Conservation (phyloP, 306 rosid species). For the Cicer pinnatifidum region DNA sequence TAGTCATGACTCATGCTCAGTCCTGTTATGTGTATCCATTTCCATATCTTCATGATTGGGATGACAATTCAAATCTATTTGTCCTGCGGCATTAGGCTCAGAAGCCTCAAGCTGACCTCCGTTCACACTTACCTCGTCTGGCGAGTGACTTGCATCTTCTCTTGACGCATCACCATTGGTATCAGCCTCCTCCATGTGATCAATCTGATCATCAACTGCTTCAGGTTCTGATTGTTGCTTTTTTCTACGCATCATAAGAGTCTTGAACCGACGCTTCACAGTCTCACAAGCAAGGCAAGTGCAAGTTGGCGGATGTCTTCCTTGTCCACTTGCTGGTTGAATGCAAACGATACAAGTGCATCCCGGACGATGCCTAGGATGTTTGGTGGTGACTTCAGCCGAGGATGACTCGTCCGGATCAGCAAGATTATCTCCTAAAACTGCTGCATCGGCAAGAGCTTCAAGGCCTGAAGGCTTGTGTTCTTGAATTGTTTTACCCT, state of each 20-base stretch:
- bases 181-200: slow-evolving; percentile 47
- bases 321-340: slow-evolving; percentile 93
- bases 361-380: slow-evolving; percentile 87
- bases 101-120: slow-evolving; percentile 45
- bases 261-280: slow-evolving; percentile 74
- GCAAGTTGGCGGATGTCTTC: slow-evolving; percentile 74
- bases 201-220: slow-evolving; percentile 45
- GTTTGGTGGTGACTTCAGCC: slow-evolving; percentile 72
- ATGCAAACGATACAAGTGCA: slow-evolving; percentile 91
- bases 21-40: slow-evolving; percentile 46
- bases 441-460: slow-evolving; percentile 74
- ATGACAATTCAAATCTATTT: slow-evolving; percentile 73
- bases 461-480: slow-evolving; percentile 63
- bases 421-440: slow-evolving; percentile 60
- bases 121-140: slow-evolving; percentile 46
- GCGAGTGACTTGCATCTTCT: slow-evolving; percentile 45
- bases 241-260: slow-evolving; percentile 72
- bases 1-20: slow-evolving; percentile 51
- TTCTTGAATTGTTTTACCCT: slow-evolving; percentile 48
- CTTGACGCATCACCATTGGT: slow-evolving; percentile 43
- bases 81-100: slow-evolving; percentile 56
- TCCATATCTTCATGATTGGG: slow-evolving; percentile 65
- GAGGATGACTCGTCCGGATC: slow-evolving; percentile 54
- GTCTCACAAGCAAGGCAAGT: slow-evolving; percentile 81
- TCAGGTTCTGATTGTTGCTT: slow-evolving; percentile 66